These are phyloP conservation scores for Phellopilus nigrolimitatus DNA, from an alignment of 1,284 basidiomycete species.

Conservation along the genomic window DNA sequence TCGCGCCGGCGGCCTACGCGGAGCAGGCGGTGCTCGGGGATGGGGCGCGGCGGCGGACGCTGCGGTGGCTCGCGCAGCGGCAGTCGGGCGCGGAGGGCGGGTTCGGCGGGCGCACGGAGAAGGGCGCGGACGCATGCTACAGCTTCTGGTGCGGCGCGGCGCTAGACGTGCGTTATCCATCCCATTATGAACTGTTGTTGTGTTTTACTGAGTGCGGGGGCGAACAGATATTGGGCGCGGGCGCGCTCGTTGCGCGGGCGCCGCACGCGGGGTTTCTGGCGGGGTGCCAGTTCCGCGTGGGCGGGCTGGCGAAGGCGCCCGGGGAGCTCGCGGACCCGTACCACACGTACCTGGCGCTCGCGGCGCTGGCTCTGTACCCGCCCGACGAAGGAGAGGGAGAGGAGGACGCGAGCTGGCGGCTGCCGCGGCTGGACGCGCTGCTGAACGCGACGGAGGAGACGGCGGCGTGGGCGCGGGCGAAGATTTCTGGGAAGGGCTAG, in stretches of 20 bases:
- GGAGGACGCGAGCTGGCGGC: conserved; percentile 41
- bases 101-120: conserved; percentile 82
- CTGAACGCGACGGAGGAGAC: conserved; percentile 68
- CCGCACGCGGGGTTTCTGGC: conserved; percentile 62
- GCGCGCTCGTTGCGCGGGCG: conserved; percentile 41
- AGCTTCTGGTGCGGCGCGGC: conserved; percentile 91
- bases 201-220: background rate
- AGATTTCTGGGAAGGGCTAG: background rate
- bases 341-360: conserved; percentile 86
- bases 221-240: conserved; percentile 67
- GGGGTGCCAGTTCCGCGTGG: conserved; percentile 77
- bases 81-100: conserved; percentile 61
- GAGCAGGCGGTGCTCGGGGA: conserved; percentile 33
- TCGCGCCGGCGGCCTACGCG: conserved; percentile 37
- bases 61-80: conserved; percentile 76
- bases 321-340: conserved; percentile 76
- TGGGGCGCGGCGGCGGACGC: conserved; percentile 45
- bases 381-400: conserved; percentile 30
- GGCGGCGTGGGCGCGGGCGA: conserved; percentile 52
- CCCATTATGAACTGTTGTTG: background rate
- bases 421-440: conserved; percentile 58
- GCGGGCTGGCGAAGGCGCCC: conserved; percentile 80
- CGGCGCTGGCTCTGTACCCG: conserved; percentile 68
- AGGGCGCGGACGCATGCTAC: conserved; percentile 87
- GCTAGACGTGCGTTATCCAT: conserved; percentile 51